Percentiles rank a stretch among this genome's conserved stretches.
Conservation (phyloP, 129 eudicot species). For the Silybum marianum region DNA sequence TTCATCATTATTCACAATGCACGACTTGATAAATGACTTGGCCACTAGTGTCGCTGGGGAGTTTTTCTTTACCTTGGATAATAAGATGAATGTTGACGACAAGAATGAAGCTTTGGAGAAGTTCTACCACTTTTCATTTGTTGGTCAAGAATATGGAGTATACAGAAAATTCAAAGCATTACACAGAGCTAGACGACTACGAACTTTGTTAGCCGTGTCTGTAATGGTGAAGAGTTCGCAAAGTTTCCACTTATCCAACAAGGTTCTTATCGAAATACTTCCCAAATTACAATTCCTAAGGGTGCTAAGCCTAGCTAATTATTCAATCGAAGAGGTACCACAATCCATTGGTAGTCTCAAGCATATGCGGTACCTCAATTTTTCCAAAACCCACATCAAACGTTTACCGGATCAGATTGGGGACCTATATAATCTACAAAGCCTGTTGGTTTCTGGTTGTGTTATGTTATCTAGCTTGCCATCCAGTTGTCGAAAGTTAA, state of each 20-base stretch:
- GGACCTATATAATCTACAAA: background rate
- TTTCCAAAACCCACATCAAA: background rate
- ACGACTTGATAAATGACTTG: slow-evolving; percentile 35
- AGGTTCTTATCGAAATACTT: background rate
- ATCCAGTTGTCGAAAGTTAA: slow-evolving; percentile 29
- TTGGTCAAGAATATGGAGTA: background rate
- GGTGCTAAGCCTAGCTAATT: background rate
- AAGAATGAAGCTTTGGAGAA: slow-evolving; percentile 25
- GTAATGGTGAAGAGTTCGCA: background rate
- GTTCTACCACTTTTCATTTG: background rate
- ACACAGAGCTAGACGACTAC: background rate
- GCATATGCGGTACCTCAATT: background rate
- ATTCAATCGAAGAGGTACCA: background rate
- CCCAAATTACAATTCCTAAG: background rate
- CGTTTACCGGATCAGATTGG: background rate
- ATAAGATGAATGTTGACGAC: background rate
- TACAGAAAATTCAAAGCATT: background rate
- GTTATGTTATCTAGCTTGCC: slow-evolving; percentile 21
- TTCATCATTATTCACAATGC: slow-evolving; percentile 7
- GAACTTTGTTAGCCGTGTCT: background rate
- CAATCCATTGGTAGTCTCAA: background rate
- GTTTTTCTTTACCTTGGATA: slow-evolving; percentile 22
- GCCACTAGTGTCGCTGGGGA: slow-evolving; percentile 16
- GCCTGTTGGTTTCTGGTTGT: slow-evolving; percentile 14
- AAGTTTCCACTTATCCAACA: background rate